These are phyloP conservation scores for Metschnikowia lochheadii DNA, from an alignment of 805 yeast species.

Conservation along the genomic window DNA sequence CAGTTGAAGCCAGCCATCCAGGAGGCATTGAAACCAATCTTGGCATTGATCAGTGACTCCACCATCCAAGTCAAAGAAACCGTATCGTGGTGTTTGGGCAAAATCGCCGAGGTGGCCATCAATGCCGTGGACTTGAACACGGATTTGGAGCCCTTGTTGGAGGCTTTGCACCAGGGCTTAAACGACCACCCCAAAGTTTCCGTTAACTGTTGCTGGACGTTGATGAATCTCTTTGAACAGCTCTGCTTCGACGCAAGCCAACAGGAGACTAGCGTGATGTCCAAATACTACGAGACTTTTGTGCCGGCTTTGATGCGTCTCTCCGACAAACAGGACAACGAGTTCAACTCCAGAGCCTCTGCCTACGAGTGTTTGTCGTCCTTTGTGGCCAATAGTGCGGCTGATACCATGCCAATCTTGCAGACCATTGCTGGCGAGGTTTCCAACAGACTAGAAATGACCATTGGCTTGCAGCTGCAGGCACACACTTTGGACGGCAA, in stretches of 20 bases:
- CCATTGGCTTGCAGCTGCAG: conserved; percentile 55
- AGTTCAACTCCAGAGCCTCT: conserved; percentile 85
- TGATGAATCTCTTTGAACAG: conserved; percentile 88
- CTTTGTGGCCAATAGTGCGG: conserved; percentile 70
- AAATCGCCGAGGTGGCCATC: conserved; percentile 84
- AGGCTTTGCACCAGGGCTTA: conserved; percentile 75
- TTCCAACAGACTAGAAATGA: conserved; percentile 64
- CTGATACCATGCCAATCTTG: conserved; percentile 63
- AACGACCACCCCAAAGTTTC: conserved; percentile 89
- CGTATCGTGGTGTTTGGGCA: conserved; percentile 97
- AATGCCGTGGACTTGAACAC: conserved; percentile 65
- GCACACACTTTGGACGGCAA: conserved; percentile 65
- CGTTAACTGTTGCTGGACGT: conserved; percentile 97
- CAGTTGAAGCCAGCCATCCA: conserved; percentile 64
- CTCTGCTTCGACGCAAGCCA: conserved; percentile 51
- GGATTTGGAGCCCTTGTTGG: conserved; percentile 67
- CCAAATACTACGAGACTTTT: conserved; percentile 66
- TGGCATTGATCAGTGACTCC: conserved; percentile 68
- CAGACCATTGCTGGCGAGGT: conserved; percentile 73
- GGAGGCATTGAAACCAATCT: conserved; percentile 80
- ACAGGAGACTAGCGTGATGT: conserved; percentile 56
- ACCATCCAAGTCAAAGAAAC: conserved; percentile 89
- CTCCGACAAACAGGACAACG: conserved; percentile 74
- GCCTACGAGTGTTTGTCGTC: conserved; percentile 91
- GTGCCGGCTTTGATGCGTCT: conserved; percentile 68